Evolutionary conservation across 352 stramenopile species (phyloP).

Genomic region (Globisporangium iwayamae): DNA sequence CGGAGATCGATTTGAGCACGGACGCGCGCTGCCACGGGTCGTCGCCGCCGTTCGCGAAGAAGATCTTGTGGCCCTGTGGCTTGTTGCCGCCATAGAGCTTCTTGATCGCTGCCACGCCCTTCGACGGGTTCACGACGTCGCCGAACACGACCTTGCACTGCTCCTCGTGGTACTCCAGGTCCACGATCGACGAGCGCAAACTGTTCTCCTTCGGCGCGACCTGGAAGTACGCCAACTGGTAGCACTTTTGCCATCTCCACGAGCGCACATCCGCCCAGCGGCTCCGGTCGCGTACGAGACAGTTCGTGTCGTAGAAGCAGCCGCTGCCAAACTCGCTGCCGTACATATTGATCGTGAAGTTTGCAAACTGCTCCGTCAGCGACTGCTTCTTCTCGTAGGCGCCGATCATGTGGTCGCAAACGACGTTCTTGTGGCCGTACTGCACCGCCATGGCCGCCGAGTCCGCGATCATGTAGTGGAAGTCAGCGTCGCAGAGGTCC

Average conservation of each 20-base stretch:
- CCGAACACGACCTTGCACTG: conserved; percentile 80
- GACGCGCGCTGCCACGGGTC: conserved; percentile 85
- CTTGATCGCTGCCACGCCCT: conserved; percentile 54
- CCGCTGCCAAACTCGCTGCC: conserved; percentile 65
- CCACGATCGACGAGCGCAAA: conserved; percentile 60
- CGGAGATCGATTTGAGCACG: conserved; percentile 49
- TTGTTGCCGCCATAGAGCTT: conserved; percentile 75
- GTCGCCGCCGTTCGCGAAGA: conserved; percentile 81
- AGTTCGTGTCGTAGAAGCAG: conserved; percentile 85
- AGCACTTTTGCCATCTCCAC: conserved; percentile 88
- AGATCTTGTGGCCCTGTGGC: conserved; percentile 72
- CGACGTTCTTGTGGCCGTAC: conserved; percentile 80
- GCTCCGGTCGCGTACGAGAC: conserved; percentile 38
- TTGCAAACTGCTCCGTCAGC: conserved; percentile 66
- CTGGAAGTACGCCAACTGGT: conserved; percentile 86
- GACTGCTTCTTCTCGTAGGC: conserved; percentile 48
- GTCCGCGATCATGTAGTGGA: conserved; percentile 91
- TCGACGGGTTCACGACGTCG: conserved; percentile 50
- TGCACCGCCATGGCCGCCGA: conserved; percentile 85
- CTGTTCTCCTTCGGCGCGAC: conserved; percentile 56
- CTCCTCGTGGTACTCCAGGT: conserved; percentile 74
- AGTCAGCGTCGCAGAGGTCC: conserved; percentile 62
- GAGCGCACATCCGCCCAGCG: conserved; percentile 75
- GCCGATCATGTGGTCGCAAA: conserved; percentile 59
- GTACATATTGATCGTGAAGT: conserved; percentile 81